Evolutionary conservation across 768 basidiomycete genomes (phyloP).

Genomic region (Amylocystis lapponica): DNA sequence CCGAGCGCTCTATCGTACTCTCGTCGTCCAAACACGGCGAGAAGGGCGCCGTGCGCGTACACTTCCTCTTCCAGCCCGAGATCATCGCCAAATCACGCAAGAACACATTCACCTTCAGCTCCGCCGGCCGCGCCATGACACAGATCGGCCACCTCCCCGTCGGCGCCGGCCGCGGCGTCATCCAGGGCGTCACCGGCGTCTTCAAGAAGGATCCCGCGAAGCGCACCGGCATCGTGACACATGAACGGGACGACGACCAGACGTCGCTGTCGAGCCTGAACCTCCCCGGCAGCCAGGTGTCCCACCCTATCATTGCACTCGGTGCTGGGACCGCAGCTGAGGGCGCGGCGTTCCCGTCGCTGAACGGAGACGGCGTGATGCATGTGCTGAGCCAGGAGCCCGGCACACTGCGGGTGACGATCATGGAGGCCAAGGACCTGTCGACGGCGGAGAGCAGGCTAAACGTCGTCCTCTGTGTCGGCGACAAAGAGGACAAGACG

Average conservation of each 20-base stretch:
- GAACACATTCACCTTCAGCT: constrained; percentile 84
- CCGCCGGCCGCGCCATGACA: constrained; percentile 84
- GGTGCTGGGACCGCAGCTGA: constrained; percentile 45
- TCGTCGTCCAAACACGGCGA: constrained; percentile 61
- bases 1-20: constrained; percentile 54
- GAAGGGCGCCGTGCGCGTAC: constrained; percentile 66
- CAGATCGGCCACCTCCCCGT: constrained; percentile 73
- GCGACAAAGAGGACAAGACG: constrained; percentile 82
- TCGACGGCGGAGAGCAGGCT: constrained; percentile 53
- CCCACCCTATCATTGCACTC: constrained; percentile 39
- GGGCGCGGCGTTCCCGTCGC: constrained; percentile 23
- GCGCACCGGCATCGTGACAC: neutral
- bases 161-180: constrained; percentile 44
- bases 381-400: constrained; percentile 36
- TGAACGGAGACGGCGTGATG: constrained; percentile 10
- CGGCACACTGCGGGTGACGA: constrained; percentile 68
- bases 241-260: neutral
- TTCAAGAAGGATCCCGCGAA: constrained; percentile 31
- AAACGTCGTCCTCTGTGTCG: constrained; percentile 72
- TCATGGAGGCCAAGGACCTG: constrained; percentile 70
- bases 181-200: constrained; percentile 72
- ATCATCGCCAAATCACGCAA: constrained; percentile 83
- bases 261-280: constrained; percentile 20
- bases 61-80: constrained; percentile 78
- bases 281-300: constrained; percentile 45